Evolutionary conservation across 768 basidiomycete genomes (phyloP).

Genomic region (Lactifluus echinatus): DNA sequence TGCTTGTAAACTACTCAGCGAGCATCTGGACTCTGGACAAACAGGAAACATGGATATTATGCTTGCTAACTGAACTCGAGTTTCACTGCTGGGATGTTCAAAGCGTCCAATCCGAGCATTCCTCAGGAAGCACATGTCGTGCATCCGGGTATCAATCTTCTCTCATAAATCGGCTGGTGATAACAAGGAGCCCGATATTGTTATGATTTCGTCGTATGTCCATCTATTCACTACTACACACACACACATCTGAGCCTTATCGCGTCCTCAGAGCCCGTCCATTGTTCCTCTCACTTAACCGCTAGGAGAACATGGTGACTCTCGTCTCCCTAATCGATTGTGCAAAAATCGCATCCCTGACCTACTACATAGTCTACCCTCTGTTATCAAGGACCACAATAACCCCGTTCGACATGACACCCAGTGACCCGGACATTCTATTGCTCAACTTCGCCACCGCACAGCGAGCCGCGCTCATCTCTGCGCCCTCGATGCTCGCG

Average conservation of each 20-base stretch:
- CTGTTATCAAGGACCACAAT: too few relatives aligned
- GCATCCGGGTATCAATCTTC: slow-evolving; percentile 90
- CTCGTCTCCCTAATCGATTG: slow-evolving; percentile 65
- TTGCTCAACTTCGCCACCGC: too few relatives aligned
- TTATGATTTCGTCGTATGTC: slow-evolving; percentile 52
- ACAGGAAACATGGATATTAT: slow-evolving; percentile 84
- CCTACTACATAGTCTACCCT: too few relatives aligned
- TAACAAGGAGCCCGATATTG: slow-evolving; percentile 43
- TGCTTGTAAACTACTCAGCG: background rate
- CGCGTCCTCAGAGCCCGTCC: slow-evolving; percentile 42
- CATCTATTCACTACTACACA: too few relatives aligned
- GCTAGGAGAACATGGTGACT: slow-evolving; percentile 96
- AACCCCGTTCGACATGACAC: too few relatives aligned
- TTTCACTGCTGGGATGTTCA: slow-evolving; percentile 82
- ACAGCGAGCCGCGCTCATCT: too few relatives aligned
- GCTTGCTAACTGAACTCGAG: slow-evolving; percentile 85
- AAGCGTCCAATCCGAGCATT: slow-evolving; percentile 64
- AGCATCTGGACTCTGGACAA: too few relatives aligned
- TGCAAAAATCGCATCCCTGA: too few relatives aligned
- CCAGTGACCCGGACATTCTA: too few relatives aligned
- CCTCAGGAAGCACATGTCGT: slow-evolving; percentile 58
- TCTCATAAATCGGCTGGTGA: slow-evolving; percentile 46
- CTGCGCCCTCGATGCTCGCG: too few relatives aligned
- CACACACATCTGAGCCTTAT: background rate
- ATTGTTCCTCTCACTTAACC: slow-evolving; percentile 81